phyloP scores from a whole-genome alignment of 306 rosid genomes.

The Prunus mongolica region DNA sequence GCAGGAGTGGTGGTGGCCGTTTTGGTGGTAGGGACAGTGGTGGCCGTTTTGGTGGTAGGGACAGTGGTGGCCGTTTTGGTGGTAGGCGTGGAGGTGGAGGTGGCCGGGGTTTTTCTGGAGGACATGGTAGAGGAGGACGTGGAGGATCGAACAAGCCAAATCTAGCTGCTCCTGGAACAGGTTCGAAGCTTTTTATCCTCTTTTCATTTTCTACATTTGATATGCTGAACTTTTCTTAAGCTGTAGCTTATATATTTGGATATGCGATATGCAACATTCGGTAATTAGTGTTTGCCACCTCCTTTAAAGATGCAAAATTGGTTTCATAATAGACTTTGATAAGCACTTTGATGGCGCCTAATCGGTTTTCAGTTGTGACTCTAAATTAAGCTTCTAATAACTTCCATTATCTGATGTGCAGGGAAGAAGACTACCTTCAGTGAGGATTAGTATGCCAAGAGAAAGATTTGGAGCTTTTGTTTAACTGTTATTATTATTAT shows the following conservation, averaged over 20 bases:
- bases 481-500: too few relatives aligned
- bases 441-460: too few relatives aligned
- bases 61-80: slow-evolving; percentile 34
- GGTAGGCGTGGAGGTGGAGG: slow-evolving; percentile 26
- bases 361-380: too few relatives aligned
- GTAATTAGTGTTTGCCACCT: too few relatives aligned
- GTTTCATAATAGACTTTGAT: too few relatives aligned
- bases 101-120: slow-evolving; percentile 15
- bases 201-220: neutral
- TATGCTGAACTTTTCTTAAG: too few relatives aligned
- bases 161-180: slow-evolving; percentile 43
- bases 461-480: too few relatives aligned
- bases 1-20: slow-evolving; percentile 2
- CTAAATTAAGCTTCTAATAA: neutral
- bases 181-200: neutral
- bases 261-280: too few relatives aligned
- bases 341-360: too few relatives aligned
- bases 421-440: too few relatives aligned
- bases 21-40: slow-evolving; percentile 14
- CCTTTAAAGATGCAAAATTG: too few relatives aligned
- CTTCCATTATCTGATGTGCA: neutral
- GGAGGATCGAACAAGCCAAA: slow-evolving; percentile 34
- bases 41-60: slow-evolving; percentile 10
- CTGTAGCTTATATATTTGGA: too few relatives aligned
- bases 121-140: slow-evolving; percentile 41